Percentiles rank a stretch among this genome's conserved stretches.
Evolutionary conservation across 129 eudicot species (phyloP).

Genomic region (Cynara cardunculus): DNA sequence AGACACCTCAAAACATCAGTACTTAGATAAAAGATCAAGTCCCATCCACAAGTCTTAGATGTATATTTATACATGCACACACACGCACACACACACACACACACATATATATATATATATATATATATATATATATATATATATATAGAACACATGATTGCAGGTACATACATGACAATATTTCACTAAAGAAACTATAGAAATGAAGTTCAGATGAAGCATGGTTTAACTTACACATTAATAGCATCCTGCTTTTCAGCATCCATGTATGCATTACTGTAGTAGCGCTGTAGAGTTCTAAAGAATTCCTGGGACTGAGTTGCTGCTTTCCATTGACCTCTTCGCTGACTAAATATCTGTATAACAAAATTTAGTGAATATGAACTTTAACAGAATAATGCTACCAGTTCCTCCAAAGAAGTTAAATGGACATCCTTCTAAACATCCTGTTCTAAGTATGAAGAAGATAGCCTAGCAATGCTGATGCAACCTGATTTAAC

Average conservation of each 20-base stretch:
- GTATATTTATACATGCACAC: too few relatives aligned
- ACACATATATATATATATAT: too few relatives aligned
- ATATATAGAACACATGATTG: not conserved
- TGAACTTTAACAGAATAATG: not conserved
- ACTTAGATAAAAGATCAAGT: not conserved
- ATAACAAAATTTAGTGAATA: not conserved
- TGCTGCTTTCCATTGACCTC: conserved; percentile 98
- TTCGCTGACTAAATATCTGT: conserved; percentile 88
- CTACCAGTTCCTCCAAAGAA: not conserved
- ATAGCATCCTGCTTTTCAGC: conserved; percentile 95
- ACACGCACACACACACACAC: too few relatives aligned
- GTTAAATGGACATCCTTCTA: not conserved
- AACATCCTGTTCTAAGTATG: not conserved
- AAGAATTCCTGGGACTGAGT: conserved; percentile 88
- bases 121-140: not conserved
- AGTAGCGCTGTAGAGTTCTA: conserved; percentile 91
- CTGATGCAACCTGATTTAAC: not conserved
- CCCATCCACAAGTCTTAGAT: not conserved
- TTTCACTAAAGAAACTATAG: not conserved
- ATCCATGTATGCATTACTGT: conserved; percentile 97
- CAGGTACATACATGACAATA: not conserved
- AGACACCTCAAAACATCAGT: not conserved
- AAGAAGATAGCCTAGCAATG: not conserved
- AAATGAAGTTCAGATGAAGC: not conserved
- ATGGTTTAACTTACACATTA: conserved; percentile 60